These are phyloP conservation scores for Somion occarium DNA, from an alignment of 1,284 basidiomycete genomes.

Conservation along the genomic window DNA sequence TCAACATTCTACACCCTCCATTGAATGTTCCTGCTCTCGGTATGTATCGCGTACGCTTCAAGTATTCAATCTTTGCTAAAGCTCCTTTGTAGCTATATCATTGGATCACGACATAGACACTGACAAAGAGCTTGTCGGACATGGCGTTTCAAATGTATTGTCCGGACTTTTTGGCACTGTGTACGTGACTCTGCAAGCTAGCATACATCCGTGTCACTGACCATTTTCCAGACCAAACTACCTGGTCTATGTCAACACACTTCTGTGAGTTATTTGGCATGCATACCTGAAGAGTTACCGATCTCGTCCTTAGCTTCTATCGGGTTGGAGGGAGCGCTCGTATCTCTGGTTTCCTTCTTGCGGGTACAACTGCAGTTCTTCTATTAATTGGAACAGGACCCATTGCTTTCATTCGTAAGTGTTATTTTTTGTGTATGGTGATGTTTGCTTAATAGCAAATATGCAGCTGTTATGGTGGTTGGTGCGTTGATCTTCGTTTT, in stretches of 20 bases:
- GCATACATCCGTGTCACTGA: constrained; percentile 1
- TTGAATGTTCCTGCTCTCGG: constrained; percentile 92
- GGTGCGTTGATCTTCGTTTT: constrained; percentile 93
- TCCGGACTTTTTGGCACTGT: constrained; percentile 82
- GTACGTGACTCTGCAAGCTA: constrained; percentile 34
- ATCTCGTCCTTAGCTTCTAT: constrained; percentile 66
- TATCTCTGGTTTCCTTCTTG: constrained; percentile 84
- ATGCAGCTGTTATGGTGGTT: constrained; percentile 82
- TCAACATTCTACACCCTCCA: constrained; percentile 93
- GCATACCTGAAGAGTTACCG: too few relatives aligned
- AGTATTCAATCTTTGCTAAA: background rate
- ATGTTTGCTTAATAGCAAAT: constrained; percentile 1
- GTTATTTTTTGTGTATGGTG: background rate
- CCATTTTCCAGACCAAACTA: constrained; percentile 62
- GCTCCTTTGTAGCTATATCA: constrained; percentile 63
- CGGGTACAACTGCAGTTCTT: constrained; percentile 67
- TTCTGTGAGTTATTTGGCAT: constrained; percentile 70
- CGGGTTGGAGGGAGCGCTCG: constrained; percentile 89
- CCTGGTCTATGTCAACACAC: constrained; percentile 87
- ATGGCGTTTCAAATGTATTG: constrained; percentile 88
- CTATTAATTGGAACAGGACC: constrained; percentile 82
- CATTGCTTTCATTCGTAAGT: constrained; percentile 85
- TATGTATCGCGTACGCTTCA: constrained; percentile 21
- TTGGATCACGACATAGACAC: constrained; percentile 90
- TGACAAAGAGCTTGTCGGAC: constrained; percentile 88